phyloP scores from a whole-genome alignment of 106 monocot genomes.

The Xerophyta viscosa region DNA sequence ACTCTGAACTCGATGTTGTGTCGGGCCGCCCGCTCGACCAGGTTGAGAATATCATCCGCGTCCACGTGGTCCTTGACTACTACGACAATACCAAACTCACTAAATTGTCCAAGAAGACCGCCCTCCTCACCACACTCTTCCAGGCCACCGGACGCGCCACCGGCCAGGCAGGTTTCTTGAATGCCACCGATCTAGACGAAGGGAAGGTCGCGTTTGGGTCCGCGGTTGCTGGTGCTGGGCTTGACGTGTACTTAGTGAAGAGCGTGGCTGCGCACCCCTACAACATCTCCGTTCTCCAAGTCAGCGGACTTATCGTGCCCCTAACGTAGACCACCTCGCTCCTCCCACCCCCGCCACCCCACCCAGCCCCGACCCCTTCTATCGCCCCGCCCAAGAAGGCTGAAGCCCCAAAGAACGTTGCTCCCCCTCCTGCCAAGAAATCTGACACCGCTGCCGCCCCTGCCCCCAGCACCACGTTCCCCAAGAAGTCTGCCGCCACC shows the following conservation, averaged over 20 bases:
- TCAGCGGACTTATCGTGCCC: constrained; percentile 11
- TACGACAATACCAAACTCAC: constrained; percentile 23
- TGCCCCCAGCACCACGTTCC: no score
- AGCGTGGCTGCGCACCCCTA: constrained; percentile 12
- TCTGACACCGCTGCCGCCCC: no score
- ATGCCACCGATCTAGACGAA: constrained; percentile 13
- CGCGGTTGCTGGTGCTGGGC: constrained; percentile 10
- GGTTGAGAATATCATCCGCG: constrained; percentile 33
- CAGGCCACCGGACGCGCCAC: constrained; percentile 30
- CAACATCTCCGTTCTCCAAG: constrained; percentile 26
- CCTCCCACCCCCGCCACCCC: no score
- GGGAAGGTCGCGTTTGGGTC: constrained; percentile 26
- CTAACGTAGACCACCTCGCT: neutral
- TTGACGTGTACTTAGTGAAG: constrained; percentile 26
- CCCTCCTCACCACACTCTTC: constrained; percentile 29
- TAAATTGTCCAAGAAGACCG: constrained; percentile 22
- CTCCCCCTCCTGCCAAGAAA: no score
- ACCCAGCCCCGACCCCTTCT: no score
- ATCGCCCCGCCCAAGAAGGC: no score
- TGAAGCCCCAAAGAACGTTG: no score
- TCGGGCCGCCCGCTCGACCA: constrained; percentile 23
- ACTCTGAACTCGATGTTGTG: neutral
- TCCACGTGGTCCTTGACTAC: constrained; percentile 48
- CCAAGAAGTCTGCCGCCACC: no score
- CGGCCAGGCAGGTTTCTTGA: constrained; percentile 31